Conservation (phyloP, 2,329 filamentous ascomycete genomes). For the Orbilia quercus region DNA sequence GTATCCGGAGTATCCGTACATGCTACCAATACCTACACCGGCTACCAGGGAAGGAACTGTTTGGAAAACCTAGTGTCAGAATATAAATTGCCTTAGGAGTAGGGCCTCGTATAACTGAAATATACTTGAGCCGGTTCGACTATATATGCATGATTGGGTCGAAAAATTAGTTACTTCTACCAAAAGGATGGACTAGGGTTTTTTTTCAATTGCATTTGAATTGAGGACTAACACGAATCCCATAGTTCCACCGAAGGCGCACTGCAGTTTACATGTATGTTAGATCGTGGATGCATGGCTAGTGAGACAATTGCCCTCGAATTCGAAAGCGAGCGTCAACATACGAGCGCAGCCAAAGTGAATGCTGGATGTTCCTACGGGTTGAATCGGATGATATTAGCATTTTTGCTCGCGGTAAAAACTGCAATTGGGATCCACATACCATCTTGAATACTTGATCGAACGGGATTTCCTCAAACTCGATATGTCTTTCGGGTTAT, state of each 20-base stretch:
- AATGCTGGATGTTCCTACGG: slow-evolving; percentile 54
- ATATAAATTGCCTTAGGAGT: background rate
- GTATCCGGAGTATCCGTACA: slow-evolving; percentile 83
- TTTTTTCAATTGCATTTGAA: no score
- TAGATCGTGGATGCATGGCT: background rate
- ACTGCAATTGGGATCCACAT: slow-evolving; percentile 6
- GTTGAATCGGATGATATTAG: slow-evolving; percentile 1
- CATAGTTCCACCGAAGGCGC: slow-evolving; percentile 85
- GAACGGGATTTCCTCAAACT: background rate
- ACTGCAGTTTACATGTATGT: slow-evolving; percentile 63
- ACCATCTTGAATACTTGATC: slow-evolving; percentile 33
- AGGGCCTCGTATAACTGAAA: background rate
- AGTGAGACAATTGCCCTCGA: background rate
- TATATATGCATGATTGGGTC: slow-evolving; percentile 8
- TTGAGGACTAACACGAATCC: slow-evolving; percentile 71
- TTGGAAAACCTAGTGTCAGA: slow-evolving; percentile 18
- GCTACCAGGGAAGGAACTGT: slow-evolving; percentile 79
- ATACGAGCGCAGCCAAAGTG: slow-evolving; percentile 51
- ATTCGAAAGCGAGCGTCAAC: background rate
- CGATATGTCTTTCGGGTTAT: background rate
- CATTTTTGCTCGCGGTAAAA: background rate
- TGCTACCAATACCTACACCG: slow-evolving; percentile 80
- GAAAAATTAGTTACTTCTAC: background rate
- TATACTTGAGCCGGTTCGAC: slow-evolving; percentile 79
- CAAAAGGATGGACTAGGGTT: no score